Conservation (phyloP, 2,329 filamentous ascomycete genomes). For the Botrytis porri region DNA sequence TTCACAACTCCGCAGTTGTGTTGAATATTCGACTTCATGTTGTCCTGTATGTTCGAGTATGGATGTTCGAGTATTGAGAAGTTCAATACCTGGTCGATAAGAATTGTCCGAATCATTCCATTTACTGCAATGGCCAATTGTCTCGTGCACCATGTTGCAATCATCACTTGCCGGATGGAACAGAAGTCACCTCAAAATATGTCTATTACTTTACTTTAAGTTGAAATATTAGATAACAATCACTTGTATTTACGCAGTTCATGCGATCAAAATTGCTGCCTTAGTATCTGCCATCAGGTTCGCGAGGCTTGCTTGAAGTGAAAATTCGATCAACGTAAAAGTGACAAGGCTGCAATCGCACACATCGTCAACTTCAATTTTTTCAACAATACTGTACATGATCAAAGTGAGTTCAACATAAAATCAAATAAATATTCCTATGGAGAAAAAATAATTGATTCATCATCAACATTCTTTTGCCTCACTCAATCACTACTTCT, state of each 20-base stretch:
- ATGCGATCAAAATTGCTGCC: background rate
- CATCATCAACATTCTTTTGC: background rate
- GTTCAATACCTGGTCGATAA: background rate
- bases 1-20: background rate
- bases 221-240: too few relatives aligned
- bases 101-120: background rate
- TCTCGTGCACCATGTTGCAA: background rate
- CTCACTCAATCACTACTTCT: constrained; percentile 15
- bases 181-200: background rate
- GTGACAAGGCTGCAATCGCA: background rate
- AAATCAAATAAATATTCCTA: background rate
- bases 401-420: background rate
- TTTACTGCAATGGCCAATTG: background rate
- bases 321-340: background rate
- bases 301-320: background rate
- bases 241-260: background rate
- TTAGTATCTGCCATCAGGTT: background rate
- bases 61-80: background rate
- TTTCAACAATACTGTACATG: background rate
- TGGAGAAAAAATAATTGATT: background rate
- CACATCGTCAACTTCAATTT: background rate
- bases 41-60: background rate
- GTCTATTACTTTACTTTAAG: too few relatives aligned
- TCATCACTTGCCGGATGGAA: background rate
- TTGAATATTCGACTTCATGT: background rate